Base-by-base conservation (phyloP, 139 green algal species). In the Coelastrella sp. region DNA sequence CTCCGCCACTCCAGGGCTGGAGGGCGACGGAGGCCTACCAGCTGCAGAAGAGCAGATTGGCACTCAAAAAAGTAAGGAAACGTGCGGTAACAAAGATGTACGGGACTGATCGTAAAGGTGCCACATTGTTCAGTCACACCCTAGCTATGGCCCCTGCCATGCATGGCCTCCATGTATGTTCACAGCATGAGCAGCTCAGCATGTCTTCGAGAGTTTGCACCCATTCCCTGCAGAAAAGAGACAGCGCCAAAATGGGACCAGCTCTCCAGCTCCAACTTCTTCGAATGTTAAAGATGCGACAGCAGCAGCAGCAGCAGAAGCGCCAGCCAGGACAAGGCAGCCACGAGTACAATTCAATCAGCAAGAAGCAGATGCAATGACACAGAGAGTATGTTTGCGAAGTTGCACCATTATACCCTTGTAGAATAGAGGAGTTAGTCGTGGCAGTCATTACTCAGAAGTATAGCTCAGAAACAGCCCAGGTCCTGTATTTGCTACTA, bases 221-320 rank as follows among this genome's bases (percentile, higher is more conserved):
- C 15, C 24, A 10, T 8, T 35, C 7, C 4, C 24, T 25, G 68
- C 68, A 76, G 68, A 19, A 24, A 76, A 17, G 68, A 76, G 68
- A 76, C 68, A 76, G 68, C 68, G 68, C 10, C 15, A 25, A 17
- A 76, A 19, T 19, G 68, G 19, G 7, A 19, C 15, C n/a, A 25
- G 19, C 68, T 11, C 17, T 76, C 17, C 19, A 27, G 68, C n/a
- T 76, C 17, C 17, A 76, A 8, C 19, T 8, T 25, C 19, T 10
- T 8, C 8, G 68, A 76, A 76, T 24, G 68, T 70, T 12, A 4
- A 70, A 20, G 63, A 11, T 76, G 68, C n/a, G n/a, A n/a, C 78
- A 84, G 78, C 15, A 27, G 82, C 20, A 49, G 63, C 82, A 49
- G 78, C 78, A 84, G 68, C 68, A 27, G 68, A n/a, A 76, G 8